phyloP scores from a whole-genome alignment of 805 yeast species.

The Metschnikowia gelsemii region DNA sequence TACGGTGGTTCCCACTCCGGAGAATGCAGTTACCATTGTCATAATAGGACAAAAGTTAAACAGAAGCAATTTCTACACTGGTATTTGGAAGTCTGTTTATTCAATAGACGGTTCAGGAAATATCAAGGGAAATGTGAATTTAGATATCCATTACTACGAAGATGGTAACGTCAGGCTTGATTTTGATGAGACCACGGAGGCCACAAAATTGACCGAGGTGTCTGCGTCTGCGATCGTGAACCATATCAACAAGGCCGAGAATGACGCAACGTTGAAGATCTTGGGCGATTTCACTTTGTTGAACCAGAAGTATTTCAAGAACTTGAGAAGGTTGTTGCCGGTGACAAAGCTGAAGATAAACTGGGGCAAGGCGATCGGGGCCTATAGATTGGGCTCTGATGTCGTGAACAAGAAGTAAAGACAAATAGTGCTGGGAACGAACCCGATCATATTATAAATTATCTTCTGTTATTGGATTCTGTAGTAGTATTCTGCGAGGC shows the following conservation, averaged over 20 bases:
- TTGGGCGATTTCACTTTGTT: slow-evolving; percentile 64
- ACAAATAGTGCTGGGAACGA: neutral
- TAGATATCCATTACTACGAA: slow-evolving; percentile 90
- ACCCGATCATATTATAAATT: too few species aligned
- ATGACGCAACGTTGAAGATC: slow-evolving; percentile 55
- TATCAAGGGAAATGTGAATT: slow-evolving; percentile 53
- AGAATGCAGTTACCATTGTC: slow-evolving; percentile 44
- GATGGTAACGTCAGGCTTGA: slow-evolving; percentile 91
- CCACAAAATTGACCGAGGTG: slow-evolving; percentile 21
- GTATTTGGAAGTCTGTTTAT: slow-evolving; percentile 80
- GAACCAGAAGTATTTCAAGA: slow-evolving; percentile 80
- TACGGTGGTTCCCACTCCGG: slow-evolving; percentile 39
- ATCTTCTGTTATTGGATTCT: too few species aligned
- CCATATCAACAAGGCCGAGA: slow-evolving; percentile 57
- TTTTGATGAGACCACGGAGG: slow-evolving; percentile 35
- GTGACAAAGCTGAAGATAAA: slow-evolving; percentile 86
- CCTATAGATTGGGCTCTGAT: slow-evolving; percentile 82
- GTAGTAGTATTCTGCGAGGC: too few species aligned
- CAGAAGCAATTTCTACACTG: slow-evolving; percentile 81
- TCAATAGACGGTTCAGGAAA: slow-evolving; percentile 30
- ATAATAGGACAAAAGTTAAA: slow-evolving; percentile 72
- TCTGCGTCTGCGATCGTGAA: slow-evolving; percentile 37
- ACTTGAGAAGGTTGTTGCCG: slow-evolving; percentile 86
- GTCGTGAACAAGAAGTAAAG: slow-evolving; percentile 44
- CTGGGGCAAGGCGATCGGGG: slow-evolving; percentile 94